Base-by-base conservation (phyloP, 176 grass and related monocot species). In the Aechmea fasciata region DNA sequence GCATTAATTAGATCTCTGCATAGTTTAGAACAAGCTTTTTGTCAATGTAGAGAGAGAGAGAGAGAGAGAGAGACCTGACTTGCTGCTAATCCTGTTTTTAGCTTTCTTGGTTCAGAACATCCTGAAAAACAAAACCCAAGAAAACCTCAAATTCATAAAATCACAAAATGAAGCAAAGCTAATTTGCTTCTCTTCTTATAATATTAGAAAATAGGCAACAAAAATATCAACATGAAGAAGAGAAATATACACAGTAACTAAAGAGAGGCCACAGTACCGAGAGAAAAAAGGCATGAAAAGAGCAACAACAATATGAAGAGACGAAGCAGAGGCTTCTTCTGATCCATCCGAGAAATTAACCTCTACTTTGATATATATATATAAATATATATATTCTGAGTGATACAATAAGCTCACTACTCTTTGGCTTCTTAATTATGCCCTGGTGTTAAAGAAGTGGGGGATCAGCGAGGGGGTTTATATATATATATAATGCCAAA, bases 301-400 rank as follows among this genome's bases (percentile, higher is more conserved):
- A 87, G 52, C 67, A 88, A 65, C 54, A 73, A 49, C 68, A 81
- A 25, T 52, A 88, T 47, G 50, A 86, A 57, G 47, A 83, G 63
- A 2, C 75, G 80, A 64, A 88, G 13, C 48, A 81, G 72, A 57
- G 62, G 77, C 64, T 64, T 76, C 63, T 71, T 88, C 71, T 48
- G 72, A 80, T 49, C 50, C 54, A 63, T 67, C 75, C 71, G 22
- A 53, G 24, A 29, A 15, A 61, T 6, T 11, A 47, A 9, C 33
- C 13, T 69, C 48, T 22, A 10, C 20, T 14, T 20, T 57, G 26
- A 51, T 55, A 8, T 26, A 26, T 26, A 26, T 26, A 24, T 24
- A 24, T 24, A 24, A 1, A 24, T 24, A 24, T 24, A 26, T 1
- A 26, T 10, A 62, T 2, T 7, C 4, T 49, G 66, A 69, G 13